These are phyloP conservation scores for Tetrapisispora iriomotensis DNA, from an alignment of 805 yeast genomes.

Conservation along the genomic window DNA sequence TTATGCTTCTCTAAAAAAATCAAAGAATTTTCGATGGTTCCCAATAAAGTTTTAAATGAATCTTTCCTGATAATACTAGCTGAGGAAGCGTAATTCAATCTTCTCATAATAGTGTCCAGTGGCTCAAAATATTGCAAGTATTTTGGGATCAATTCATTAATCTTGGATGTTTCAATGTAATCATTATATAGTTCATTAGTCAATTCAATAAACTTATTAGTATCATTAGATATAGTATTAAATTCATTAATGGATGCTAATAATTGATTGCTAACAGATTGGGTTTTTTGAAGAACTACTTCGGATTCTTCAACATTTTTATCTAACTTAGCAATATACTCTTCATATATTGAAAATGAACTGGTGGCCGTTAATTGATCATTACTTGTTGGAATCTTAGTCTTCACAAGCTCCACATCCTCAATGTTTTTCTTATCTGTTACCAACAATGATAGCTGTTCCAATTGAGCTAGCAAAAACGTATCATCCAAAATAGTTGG, in stretches of 20 bases:
- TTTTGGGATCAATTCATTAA: constrained; percentile 47
- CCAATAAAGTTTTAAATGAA: constrained; percentile 44
- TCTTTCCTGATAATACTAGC: constrained; percentile 47
- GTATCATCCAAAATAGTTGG: constrained; percentile 23
- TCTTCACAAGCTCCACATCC: not conserved
- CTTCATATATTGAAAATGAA: constrained; percentile 13
- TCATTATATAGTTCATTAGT: constrained; percentile 37
- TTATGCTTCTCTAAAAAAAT: constrained; percentile 44
- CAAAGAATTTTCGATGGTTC: constrained; percentile 57
- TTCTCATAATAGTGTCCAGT: constrained; percentile 58
- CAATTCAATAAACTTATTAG: constrained; percentile 34
- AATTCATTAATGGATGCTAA: constrained; percentile 27
- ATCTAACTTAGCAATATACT: constrained; percentile 15
- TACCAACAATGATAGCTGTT: constrained; percentile 6
- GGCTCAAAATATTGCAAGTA: constrained; percentile 59
- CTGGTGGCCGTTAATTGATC: too few relatives aligned
- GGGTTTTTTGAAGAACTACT: constrained; percentile 30
- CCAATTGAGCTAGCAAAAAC: constrained; percentile 16
- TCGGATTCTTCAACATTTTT: constrained; percentile 35
- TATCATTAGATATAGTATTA: constrained; percentile 22
- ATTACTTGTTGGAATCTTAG: not conserved
- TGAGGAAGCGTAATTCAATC: constrained; percentile 63
- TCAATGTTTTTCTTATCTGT: not conserved
- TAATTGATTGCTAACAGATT: constrained; percentile 25
- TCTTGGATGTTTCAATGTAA: constrained; percentile 38